phyloP scores from a whole-genome alignment of 768 basidiomycete genomes.

The Lentinula edodes region DNA sequence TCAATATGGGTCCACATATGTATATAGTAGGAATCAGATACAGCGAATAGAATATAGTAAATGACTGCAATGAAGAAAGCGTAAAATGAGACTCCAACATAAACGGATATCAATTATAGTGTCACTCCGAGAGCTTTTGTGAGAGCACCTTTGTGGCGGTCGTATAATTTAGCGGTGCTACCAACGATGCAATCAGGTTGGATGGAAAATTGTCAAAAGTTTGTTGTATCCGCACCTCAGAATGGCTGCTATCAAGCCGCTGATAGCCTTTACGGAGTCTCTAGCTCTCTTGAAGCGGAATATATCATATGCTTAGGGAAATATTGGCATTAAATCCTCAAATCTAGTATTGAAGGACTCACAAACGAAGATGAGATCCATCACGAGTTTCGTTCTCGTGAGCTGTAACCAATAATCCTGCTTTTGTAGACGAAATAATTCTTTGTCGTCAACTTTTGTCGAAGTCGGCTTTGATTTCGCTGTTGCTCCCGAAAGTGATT shows the following conservation, averaged over 20 bases:
- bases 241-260: constrained; percentile 65
- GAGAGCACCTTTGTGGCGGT: constrained; percentile 60
- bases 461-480: constrained; percentile 60
- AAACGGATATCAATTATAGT: background rate
- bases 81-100: background rate
- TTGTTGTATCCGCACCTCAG: constrained; percentile 52
- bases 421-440: constrained; percentile 58
- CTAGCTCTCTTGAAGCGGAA: constrained; percentile 62
- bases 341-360: constrained; percentile 15
- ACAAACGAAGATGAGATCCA: constrained; percentile 91
- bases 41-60: background rate
- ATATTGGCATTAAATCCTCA: constrained; percentile 7
- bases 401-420: constrained; percentile 77
- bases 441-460: constrained; percentile 61
- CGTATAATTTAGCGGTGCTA: constrained; percentile 71
- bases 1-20: background rate
- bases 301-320: constrained; percentile 58
- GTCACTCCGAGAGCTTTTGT: constrained; percentile 39
- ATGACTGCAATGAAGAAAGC: background rate
- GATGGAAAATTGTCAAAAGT: background rate
- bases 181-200: background rate
- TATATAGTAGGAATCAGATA: background rate
- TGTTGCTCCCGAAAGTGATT: constrained; percentile 68
- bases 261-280: constrained; percentile 54
- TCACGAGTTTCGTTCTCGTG: constrained; percentile 62